phyloP scores from a whole-genome alignment of 2,329 filamentous ascomycete species.

The Monosporascus sp. region DNA sequence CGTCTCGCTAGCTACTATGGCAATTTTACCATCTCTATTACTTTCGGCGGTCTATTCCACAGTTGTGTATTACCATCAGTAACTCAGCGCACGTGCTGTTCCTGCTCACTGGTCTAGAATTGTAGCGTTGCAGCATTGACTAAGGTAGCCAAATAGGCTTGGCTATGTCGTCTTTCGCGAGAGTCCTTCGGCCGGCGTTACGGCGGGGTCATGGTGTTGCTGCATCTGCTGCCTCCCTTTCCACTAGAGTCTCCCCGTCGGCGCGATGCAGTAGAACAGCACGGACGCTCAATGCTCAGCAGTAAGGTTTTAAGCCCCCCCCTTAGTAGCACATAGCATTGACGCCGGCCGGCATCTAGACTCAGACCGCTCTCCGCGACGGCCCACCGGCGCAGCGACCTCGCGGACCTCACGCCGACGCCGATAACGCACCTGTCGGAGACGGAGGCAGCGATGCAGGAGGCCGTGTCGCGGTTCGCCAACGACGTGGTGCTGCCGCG shows the following conservation, averaged over 20 bases:
- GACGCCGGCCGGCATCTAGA: constrained; percentile 1
- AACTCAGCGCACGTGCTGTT: neutral
- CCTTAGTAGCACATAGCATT: constrained; percentile 1
- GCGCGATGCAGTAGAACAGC: constrained; percentile 21
- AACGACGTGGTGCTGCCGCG: constrained; percentile 83
- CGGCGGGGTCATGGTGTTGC: constrained; percentile 36
- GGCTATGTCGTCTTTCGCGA: constrained; percentile 44
- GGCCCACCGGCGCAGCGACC: constrained; percentile 52
- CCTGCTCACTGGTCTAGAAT: neutral
- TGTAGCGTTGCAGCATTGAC: constrained; percentile 3
- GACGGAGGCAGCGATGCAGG: constrained; percentile 81
- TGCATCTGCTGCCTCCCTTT: constrained; percentile 4
- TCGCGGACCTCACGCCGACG: constrained; percentile 77
- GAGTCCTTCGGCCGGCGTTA: constrained; percentile 47
- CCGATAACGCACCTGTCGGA: constrained; percentile 92
- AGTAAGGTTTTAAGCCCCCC: constrained; percentile 21
- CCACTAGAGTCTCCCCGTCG: constrained; percentile 17
- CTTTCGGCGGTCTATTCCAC: neutral
- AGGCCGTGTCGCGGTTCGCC: constrained; percentile 87
- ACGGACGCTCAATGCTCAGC: constrained; percentile 23
- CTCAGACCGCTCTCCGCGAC: constrained; percentile 54
- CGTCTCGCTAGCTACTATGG: neutral
- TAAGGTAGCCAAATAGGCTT: neutral
- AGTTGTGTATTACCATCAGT: neutral
- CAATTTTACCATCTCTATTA: neutral